These are phyloP conservation scores for Aspergillus sclerotioniger DNA, from an alignment of 495 filamentous ascomycete genomes.

Conservation along the genomic window DNA sequence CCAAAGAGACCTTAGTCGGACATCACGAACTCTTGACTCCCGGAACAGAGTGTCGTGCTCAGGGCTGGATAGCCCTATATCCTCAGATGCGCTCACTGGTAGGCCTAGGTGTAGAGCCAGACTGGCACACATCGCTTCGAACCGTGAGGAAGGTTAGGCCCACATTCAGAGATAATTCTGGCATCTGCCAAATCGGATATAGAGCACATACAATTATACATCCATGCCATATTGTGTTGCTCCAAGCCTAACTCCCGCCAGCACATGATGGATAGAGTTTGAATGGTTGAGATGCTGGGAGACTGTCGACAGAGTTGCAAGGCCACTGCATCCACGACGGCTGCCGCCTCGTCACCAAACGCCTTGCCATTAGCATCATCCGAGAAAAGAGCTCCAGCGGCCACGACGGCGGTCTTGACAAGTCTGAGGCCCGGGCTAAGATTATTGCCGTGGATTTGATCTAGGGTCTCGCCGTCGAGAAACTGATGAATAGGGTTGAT, in stretches of 20 bases:
- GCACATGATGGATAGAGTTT: neutral
- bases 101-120: neutral
- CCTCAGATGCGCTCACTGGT: neutral
- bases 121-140: neutral
- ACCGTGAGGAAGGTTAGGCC: neutral
- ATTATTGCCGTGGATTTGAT: neutral
- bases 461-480: neutral
- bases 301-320: neutral
- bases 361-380: neutral
- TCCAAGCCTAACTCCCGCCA: neutral
- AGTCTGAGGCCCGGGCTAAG: neutral
- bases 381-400: neutral
- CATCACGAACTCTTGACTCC: too few relatives aligned
- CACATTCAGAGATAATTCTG: neutral
- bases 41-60: too few relatives aligned
- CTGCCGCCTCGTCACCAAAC: neutral
- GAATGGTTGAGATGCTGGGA: neutral
- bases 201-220: conserved; percentile 1
- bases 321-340: neutral
- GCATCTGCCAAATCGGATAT: too few relatives aligned
- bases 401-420: neutral
- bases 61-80: neutral
- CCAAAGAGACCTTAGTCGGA: neutral
- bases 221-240: conserved; percentile 1
- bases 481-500: neutral